phyloP scores from a whole-genome alignment of 2,329 filamentous ascomycete genomes.

The Rasamsonia emersonii region DNA sequence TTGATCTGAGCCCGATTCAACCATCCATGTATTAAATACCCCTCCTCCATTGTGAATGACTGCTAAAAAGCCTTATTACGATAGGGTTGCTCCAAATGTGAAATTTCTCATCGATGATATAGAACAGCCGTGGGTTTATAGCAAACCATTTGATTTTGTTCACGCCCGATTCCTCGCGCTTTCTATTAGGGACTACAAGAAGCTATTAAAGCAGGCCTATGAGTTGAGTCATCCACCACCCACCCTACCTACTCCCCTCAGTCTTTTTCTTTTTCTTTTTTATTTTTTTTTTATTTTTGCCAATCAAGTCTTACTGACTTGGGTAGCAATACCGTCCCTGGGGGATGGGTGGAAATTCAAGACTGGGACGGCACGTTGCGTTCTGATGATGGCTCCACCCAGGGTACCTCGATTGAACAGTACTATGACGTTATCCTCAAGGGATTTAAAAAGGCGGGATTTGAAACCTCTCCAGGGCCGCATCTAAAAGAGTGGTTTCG shows the following conservation, averaged over 20 bases:
- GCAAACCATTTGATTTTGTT: conserved; percentile 15
- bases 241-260: no score
- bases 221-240: neutral
- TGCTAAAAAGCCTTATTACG: conserved; percentile 8
- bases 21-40: neutral
- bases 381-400: neutral
- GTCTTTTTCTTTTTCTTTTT: no score
- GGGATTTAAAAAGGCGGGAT: neutral
- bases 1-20: conserved; percentile 2
- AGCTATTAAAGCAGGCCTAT: neutral
- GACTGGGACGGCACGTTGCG: neutral
- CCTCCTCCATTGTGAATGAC: neutral
- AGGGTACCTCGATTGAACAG: neutral
- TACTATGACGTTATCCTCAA: neutral
- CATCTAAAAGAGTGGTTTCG: conserved; percentile 5
- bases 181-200: conserved; percentile 8
- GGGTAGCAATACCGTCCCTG: conserved; percentile 8
- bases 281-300: neutral
- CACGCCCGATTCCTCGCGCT: conserved; percentile 8
- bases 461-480: conserved; percentile 2
- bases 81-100: conserved; percentile 13
- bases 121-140: conserved; percentile 10
- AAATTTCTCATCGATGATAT: conserved; percentile 13
- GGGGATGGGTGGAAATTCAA: conserved; percentile 13
- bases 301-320: neutral